Evolutionary conservation across 148 eudicot genomes (phyloP).

Genomic region (Camellia lanceoleosa): DNA sequence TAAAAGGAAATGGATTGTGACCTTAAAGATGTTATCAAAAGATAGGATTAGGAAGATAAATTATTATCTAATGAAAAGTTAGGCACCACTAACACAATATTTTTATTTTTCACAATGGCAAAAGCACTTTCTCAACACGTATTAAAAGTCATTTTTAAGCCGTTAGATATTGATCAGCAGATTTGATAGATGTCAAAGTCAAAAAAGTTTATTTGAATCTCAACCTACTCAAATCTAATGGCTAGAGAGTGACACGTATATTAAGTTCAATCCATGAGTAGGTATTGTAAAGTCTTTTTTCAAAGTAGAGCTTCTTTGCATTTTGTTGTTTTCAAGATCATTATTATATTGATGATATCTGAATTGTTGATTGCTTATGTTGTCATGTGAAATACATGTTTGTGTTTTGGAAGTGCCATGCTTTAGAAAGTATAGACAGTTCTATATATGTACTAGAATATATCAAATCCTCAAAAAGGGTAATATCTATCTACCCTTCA

Average conservation of each 20-base stretch:
- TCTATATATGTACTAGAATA: not conserved
- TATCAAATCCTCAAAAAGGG: conserved; percentile 6
- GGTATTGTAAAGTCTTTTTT: not conserved
- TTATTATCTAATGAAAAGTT: not conserved
- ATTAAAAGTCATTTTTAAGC: not conserved
- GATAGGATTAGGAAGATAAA: not conserved
- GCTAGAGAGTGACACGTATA: not conserved
- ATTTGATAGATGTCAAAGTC: too few relatives aligned
- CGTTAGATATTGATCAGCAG: not conserved
- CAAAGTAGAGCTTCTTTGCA: not conserved
- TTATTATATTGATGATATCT: not conserved
- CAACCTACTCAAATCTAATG: not conserved
- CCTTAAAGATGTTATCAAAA: conserved; percentile 3
- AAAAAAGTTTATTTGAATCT: too few relatives aligned
- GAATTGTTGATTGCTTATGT: not conserved
- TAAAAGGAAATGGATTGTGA: conserved; percentile 10
- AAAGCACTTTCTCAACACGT: not conserved
- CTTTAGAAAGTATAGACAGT: conserved; percentile 10
- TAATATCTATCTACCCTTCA: not conserved
- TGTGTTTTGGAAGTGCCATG: conserved; percentile 7
- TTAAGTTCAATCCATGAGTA: not conserved
- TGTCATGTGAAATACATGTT: not conserved
- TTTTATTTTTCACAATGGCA: not conserved
- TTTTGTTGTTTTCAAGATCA: not conserved
- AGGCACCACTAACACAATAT: not conserved